These are phyloP conservation scores for Eimeria falciformis DNA, from an alignment of 169 alveolate genomes.

Conservation along the genomic window DNA sequence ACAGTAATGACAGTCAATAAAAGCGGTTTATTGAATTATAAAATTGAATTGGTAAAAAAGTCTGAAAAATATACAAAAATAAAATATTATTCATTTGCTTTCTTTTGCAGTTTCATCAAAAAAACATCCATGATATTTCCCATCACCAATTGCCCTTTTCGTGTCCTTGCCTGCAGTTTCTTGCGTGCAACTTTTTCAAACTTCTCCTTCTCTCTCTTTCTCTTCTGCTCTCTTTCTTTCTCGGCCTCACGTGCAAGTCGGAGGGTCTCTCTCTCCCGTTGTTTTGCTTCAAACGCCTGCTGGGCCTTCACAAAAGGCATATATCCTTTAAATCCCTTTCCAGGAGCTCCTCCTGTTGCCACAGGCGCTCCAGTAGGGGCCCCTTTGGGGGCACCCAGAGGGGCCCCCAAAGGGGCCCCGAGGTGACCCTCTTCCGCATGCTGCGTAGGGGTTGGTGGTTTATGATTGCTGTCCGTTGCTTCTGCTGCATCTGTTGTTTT, in stretches of 20 bases:
- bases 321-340: neutral
- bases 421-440: too few relatives aligned
- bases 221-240: neutral
- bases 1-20: too few relatives aligned
- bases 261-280: neutral
- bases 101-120: neutral
- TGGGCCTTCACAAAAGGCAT: neutral
- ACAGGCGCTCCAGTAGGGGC: neutral
- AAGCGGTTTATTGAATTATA: neutral
- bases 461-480: neutral
- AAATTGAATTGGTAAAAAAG: neutral
- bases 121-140: slow-evolving; percentile 13
- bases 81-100: neutral
- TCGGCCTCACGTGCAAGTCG: neutral
- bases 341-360: neutral
- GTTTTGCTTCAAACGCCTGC: neutral
- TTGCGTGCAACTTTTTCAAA: neutral
- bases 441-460: neutral
- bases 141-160: slow-evolving; percentile 20
- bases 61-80: neutral
- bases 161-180: slow-evolving; percentile 15
- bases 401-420: too few relatives aligned
- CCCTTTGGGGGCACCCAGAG: neutral
- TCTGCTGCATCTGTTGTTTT: neutral
- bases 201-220: neutral